These are phyloP conservation scores for Suillus clintonianus DNA, from an alignment of 768 basidiomycete genomes.

Conservation along the genomic window DNA sequence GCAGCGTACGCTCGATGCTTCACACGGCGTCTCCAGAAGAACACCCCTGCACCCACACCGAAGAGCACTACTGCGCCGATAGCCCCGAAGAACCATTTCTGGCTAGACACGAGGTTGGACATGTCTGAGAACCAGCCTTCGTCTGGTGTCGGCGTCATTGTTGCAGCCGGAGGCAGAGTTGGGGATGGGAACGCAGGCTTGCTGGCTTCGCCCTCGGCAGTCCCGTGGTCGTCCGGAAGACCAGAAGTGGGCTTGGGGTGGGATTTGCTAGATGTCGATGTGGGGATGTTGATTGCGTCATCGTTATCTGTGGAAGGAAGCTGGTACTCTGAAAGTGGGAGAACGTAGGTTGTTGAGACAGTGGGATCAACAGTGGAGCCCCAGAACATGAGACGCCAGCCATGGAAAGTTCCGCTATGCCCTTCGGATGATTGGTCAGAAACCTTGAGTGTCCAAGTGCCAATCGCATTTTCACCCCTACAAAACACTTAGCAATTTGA, in stretches of 20 bases:
- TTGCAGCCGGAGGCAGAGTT: slow-evolving; percentile 30
- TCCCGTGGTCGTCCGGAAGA: slow-evolving; percentile 85
- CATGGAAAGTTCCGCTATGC: slow-evolving; percentile 71
- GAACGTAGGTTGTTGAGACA: slow-evolving; percentile 61
- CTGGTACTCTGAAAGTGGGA: slow-evolving; percentile 53
- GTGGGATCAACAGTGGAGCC: slow-evolving; percentile 79
- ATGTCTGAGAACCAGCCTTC: slow-evolving; percentile 86
- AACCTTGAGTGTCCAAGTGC: slow-evolving; percentile 88
- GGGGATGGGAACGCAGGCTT: slow-evolving; percentile 66
- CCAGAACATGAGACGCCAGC: slow-evolving; percentile 94
- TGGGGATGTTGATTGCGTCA: slow-evolving; percentile 40
- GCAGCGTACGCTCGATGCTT: slow-evolving; percentile 55
- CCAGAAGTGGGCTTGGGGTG: slow-evolving; percentile 84
- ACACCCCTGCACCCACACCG: slow-evolving; percentile 64
- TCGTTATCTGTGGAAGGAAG: slow-evolving; percentile 50
- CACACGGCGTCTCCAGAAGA: slow-evolving; percentile 75
- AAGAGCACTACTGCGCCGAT: slow-evolving; percentile 79
- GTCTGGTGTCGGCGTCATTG: slow-evolving; percentile 63
- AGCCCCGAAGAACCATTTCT: slow-evolving; percentile 90
- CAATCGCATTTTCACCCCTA: slow-evolving; percentile 92
- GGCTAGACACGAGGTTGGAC: slow-evolving; percentile 67
- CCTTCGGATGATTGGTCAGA: slow-evolving; percentile 70
- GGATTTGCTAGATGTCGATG: slow-evolving; percentile 53
- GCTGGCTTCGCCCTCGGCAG: slow-evolving; percentile 75
- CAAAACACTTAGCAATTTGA: slow-evolving; percentile 14